Percentiles rank a stretch among this genome's conserved stretches.
These are phyloP conservation scores for Spinellus fusiger DNA, from an alignment of 192 early-diverging fungal species.

Conservation along the genomic window DNA sequence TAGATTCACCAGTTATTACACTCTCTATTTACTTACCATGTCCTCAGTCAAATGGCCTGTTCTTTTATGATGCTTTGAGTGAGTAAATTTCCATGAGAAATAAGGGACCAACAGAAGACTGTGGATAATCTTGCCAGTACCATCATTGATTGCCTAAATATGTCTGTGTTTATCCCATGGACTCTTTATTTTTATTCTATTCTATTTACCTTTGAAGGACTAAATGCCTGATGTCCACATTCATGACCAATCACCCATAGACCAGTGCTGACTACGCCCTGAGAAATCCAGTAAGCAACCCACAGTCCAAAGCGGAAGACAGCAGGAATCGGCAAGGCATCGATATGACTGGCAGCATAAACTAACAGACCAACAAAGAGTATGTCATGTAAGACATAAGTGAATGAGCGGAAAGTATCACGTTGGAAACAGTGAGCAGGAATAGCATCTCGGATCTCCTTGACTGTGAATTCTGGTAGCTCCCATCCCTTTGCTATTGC, in stretches of 20 bases:
- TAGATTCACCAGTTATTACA: background rate
- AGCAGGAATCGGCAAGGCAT: conserved; percentile 35
- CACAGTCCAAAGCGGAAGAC: conserved; percentile 61
- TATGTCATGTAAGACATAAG: conserved; percentile 76
- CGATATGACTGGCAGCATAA: conserved; percentile 66
- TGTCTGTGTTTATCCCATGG: background rate
- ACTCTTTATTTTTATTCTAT: conserved; percentile 5
- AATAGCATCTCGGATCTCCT: conserved; percentile 84
- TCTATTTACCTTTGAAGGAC: conserved; percentile 56
- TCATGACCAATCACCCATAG: conserved; percentile 89
- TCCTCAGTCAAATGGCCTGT: conserved; percentile 87
- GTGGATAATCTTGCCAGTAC: conserved; percentile 87
- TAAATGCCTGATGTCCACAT: conserved; percentile 92
- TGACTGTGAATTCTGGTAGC: conserved; percentile 77
- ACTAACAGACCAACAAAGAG: conserved; percentile 56
- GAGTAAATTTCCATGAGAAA: conserved; percentile 89
- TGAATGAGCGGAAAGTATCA: conserved; percentile 70
- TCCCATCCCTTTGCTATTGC: conserved; percentile 41
- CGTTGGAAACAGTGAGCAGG: conserved; percentile 93
- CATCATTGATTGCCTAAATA: conserved; percentile 66
- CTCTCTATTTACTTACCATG: conserved; percentile 38
- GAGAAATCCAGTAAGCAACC: conserved; percentile 75
- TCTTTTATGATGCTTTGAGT: conserved; percentile 90
- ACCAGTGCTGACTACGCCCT: conserved; percentile 83
- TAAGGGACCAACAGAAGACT: conserved; percentile 86